Percentiles rank a stretch among this genome's conserved stretches.
phyloP scores from a whole-genome alignment of 805 yeast species.

The Candida tammaniensis region DNA sequence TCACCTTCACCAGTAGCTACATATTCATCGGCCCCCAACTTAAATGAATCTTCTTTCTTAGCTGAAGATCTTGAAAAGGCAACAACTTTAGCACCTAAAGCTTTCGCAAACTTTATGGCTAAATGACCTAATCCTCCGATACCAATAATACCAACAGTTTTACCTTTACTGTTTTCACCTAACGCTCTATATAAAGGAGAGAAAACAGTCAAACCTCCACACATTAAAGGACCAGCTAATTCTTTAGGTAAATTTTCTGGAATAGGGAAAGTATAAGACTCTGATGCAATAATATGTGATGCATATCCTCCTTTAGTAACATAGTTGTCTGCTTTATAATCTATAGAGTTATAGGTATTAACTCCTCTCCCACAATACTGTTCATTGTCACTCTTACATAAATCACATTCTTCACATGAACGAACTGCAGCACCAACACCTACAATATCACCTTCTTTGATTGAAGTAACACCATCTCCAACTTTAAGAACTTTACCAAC shows the following conservation, averaged over 20 bases:
- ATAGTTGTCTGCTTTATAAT: conserved; percentile 27
- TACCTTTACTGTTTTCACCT: conserved; percentile 21
- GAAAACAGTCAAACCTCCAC: conserved; percentile 56
- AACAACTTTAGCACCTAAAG: conserved; percentile 62
- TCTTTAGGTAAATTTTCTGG: conserved; percentile 44
- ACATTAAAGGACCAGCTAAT: conserved; percentile 51
- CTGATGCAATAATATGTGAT: conserved; percentile 44
- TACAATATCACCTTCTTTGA: conserved; percentile 69
- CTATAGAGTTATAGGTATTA: conserved; percentile 50
- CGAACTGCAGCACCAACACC: conserved; percentile 74
- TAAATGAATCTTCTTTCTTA: conserved; percentile 28
- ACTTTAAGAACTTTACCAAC: conserved; percentile 59
- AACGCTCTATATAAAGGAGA: conserved; percentile 41
- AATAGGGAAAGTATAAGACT: conserved; percentile 45
- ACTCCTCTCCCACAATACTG: conserved; percentile 50
- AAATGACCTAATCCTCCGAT: conserved; percentile 70
- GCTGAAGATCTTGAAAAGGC: conserved; percentile 35
- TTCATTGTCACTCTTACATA: conserved; percentile 42
- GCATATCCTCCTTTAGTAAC: conserved; percentile 50
- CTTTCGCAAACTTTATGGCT: conserved; percentile 56
- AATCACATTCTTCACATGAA: conserved; percentile 61
- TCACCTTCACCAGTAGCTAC: conserved; percentile 51
- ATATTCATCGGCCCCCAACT: conserved; percentile 32
- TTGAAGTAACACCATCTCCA: conserved; percentile 52
- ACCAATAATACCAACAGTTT: conserved; percentile 58